phyloP scores from a whole-genome alignment of 805 yeast species.

The Spathaspora hagerdaliae region DNA sequence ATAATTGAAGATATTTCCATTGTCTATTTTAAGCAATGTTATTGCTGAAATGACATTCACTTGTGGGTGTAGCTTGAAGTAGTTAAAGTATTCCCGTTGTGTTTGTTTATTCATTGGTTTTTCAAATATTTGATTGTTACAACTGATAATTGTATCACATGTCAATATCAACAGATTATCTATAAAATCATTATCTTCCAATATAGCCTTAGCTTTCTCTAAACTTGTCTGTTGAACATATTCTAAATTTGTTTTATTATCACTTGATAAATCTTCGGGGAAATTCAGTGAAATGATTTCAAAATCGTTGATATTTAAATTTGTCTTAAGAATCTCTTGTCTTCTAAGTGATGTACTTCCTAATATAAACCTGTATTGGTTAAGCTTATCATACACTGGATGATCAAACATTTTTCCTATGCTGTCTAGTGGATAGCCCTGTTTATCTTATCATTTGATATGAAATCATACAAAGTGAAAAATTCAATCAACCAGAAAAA shows the following conservation, averaged over 20 bases:
- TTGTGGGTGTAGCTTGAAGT: conserved; percentile 16
- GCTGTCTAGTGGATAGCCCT: neutral
- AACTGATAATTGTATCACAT: conserved; percentile 77
- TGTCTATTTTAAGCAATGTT: conserved; percentile 16
- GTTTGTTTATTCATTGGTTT: conserved; percentile 52
- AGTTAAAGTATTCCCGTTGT: conserved; percentile 27
- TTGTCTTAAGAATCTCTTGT: conserved; percentile 55
- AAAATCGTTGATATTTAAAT: conserved; percentile 48
- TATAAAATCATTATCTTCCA: conserved; percentile 22
- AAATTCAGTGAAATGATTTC: conserved; percentile 61
- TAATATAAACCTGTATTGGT: conserved; percentile 43
- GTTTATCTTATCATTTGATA: neutral
- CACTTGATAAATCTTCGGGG: conserved; percentile 70
- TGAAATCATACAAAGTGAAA: neutral
- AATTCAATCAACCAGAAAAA: neutral
- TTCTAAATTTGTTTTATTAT: conserved; percentile 35
- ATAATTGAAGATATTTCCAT: conserved; percentile 3
- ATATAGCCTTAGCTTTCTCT: conserved; percentile 63
- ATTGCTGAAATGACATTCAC: conserved; percentile 35
- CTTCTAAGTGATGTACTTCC: conserved; percentile 89
- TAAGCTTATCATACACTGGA: conserved; percentile 6
- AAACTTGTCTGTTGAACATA: conserved; percentile 72
- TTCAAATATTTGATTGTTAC: conserved; percentile 62
- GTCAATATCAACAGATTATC: conserved; percentile 39
- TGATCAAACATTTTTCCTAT: neutral